Evolutionary conservation across 164 flowering plant species (phyloP), one percentile per base, ranked within the genome.

Genomic region (Cinnamomum chago): DNA sequence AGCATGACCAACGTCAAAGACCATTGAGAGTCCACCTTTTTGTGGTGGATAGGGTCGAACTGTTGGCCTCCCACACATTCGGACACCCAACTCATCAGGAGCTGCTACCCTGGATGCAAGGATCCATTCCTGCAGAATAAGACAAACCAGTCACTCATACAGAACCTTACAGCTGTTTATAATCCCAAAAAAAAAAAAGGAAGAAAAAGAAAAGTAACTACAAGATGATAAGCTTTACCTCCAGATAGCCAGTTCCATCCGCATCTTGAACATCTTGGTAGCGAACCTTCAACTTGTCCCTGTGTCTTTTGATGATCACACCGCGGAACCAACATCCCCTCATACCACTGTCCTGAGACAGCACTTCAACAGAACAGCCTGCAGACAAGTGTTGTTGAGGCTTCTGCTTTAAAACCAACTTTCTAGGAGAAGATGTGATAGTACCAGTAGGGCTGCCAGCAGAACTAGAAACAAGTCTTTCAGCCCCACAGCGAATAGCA

Each of bases 301-400:
- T 85, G 77, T 76, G 83, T 79, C 76, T 89, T 86, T 92, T 91
- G 52, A 91, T 78, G 58, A 94, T 78, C 51, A 75, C 77, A 74
- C 90, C 94, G 78, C 90, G 84, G 74, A 89, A 87, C 98, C 98
- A 94, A 75, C 97, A 92, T 1, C 98, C 97, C 76, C 90, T 86
- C 14, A 94, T 84, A 52, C 98, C 98, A 88, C 97, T 92, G 77
- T 94, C 98, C 81, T 92, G 97, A 55, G 92, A 90, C 27, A 94
- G 91, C 68, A 94, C 93, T 81, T 94, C 98, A 62, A 92, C 86
- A 69, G 82, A 81, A 35, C 85, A 84, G 65, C 90, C 93, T 5
- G 85, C 84, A 17, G 80, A 65, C n/a, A 89, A 74, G 70, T 71
- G 70, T 58, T 72, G 79, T 5, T 28, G 18, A 73, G 74, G 70